These are phyloP conservation scores for Withania somnifera DNA, from an alignment of 305 asterid species.

Conservation along the genomic window DNA sequence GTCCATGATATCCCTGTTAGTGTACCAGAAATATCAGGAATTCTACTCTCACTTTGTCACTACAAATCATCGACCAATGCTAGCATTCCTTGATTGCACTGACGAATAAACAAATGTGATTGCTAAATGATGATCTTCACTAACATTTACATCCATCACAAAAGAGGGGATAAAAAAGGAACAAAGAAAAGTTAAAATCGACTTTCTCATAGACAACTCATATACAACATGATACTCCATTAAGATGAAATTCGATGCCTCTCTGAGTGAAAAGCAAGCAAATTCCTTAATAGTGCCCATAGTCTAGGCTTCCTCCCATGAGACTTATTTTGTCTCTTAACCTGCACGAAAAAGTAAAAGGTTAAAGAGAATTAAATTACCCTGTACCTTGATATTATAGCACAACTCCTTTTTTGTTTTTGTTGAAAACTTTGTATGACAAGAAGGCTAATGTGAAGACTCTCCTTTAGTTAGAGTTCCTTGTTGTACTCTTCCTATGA, in stretches of 20 bases:
- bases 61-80: neutral
- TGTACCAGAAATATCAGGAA: neutral
- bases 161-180: neutral
- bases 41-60: neutral
- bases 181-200: neutral
- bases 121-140: neutral
- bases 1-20: neutral
- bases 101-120: neutral
- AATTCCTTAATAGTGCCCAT: neutral
- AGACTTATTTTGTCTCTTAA: neutral
- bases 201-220: neutral
- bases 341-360: neutral
- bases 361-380: neutral
- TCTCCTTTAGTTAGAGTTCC: neutral
- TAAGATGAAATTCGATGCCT: neutral
- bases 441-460: neutral
- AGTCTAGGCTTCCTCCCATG: neutral
- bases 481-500: neutral
- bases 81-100: neutral
- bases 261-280: neutral
- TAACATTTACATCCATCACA: neutral
- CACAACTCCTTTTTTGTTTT: neutral
- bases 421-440: neutral
- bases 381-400: neutral
- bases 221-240: neutral